Base-by-base conservation (phyloP, 306 rosid species). In the Medicago ruthenica region DNA sequence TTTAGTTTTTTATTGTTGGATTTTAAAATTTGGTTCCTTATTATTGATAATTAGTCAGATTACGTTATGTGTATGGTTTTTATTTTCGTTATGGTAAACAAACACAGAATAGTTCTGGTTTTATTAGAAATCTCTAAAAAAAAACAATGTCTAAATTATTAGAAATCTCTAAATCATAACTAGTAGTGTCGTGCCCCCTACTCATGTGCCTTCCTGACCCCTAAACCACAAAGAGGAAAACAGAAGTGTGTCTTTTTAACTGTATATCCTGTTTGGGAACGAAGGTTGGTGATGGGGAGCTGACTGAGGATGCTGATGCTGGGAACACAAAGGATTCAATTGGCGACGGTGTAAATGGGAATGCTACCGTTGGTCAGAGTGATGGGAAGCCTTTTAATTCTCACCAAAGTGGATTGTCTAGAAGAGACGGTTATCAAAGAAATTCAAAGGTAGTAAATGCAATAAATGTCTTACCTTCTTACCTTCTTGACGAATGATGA, bases 261-360 rank as follows among this genome's bases (percentile, higher is more conserved):
- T 21, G 13, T 50, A 27, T 80, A 24, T 42, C 67, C 1, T 61
- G 51, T 55, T 85, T 84, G 78, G 71, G 69, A 51, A 51, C 74
- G 71, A 71, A 91, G 98, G 80, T 92, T 51, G 98, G 87, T 70
- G 98, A 88, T 39, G 96, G 94, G 51, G 98, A 88, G 87, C 78
- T 90, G 63, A 21, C 60, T 60, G 90, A 90, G 78, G 89, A 83
- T 55, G 86, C 67, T 34, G 84, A 82, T 76, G 92, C 61, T 11
- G 79, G 48, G 44, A 83, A 73, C 61, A 59, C 64, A 20, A 83
- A 81, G 39, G 88, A 81, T 77, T 67, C 79, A 42, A 55, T 54
- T 17, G 48, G 39, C 8, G 86, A 83, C 58, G 86, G 47, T 24
- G 66, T 64, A 24, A 55, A 75, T 75, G 89, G 86, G 50, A 71